Conservation (phyloP, 2,329 filamentous ascomycete genomes). For the Apiospora koreana region DNA sequence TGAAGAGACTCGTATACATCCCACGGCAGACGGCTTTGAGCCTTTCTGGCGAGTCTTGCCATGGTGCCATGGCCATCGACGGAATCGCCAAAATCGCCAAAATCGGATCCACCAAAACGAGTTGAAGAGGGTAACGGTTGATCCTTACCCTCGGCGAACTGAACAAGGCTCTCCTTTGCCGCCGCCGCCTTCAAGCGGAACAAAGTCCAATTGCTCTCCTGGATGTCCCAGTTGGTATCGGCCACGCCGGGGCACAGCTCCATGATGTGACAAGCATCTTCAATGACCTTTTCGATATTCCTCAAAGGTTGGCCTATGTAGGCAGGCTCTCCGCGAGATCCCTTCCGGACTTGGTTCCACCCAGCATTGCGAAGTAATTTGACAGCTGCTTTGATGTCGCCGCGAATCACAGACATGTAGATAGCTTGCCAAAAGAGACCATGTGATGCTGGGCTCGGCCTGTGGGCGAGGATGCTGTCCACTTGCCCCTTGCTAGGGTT, state of each 20-base stretch:
- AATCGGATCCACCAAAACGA: constrained; percentile 36
- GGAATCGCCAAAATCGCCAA: constrained; percentile 36
- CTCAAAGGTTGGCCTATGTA: constrained; percentile 77
- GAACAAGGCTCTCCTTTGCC: constrained; percentile 69
- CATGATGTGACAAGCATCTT: constrained; percentile 68
- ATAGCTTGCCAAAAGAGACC: constrained; percentile 83
- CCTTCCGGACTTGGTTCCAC: constrained; percentile 74
- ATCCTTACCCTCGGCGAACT: constrained; percentile 76
- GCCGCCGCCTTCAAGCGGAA: constrained; percentile 76
- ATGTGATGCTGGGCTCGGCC: constrained; percentile 75
- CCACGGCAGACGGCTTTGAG: constrained; percentile 86
- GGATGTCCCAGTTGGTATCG: constrained; percentile 76
- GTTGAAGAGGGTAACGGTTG: constrained; percentile 35
- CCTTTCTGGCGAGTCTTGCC: constrained; percentile 71
- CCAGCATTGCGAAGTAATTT: constrained; percentile 71
- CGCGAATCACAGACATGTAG: constrained; percentile 73
- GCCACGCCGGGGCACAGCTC: constrained; percentile 70
- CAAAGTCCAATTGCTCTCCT: constrained; percentile 77
- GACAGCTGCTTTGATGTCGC: constrained; percentile 68
- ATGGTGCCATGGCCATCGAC: constrained; percentile 49
- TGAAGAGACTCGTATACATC: constrained; percentile 84
- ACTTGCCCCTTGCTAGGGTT: constrained; percentile 70
- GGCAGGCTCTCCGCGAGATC: constrained; percentile 62
- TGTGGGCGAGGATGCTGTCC: constrained; percentile 60
- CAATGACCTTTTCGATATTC: constrained; percentile 73